phyloP scores from a whole-genome alignment of 1,284 basidiomycete species.

The Ustilago tritici region DNA sequence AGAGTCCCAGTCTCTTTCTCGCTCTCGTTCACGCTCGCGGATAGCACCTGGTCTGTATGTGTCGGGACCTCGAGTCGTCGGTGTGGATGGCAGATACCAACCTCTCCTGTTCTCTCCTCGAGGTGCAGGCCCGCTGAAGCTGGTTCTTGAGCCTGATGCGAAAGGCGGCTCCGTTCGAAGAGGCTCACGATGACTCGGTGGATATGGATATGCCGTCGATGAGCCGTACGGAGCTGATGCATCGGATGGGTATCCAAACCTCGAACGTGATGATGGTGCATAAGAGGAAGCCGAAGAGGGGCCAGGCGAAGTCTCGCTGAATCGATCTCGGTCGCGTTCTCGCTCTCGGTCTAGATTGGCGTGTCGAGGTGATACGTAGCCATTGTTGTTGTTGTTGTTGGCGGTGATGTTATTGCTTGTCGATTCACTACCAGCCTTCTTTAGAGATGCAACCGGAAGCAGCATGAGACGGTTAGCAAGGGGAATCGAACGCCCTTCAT shows the following conservation, averaged over 20 bases:
- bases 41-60: conserved; percentile 42
- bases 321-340: conserved; percentile 41
- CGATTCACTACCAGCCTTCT: conserved; percentile 16
- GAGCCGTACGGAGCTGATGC: conserved; percentile 19
- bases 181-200: conserved; percentile 31
- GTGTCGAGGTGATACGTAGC: conserved; percentile 34
- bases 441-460: conserved; percentile 23
- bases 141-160: conserved; percentile 18
- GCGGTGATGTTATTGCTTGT: not conserved
- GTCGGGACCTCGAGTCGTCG: conserved; percentile 35
- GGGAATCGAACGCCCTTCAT: conserved; percentile 17
- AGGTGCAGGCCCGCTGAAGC: conserved; percentile 19
- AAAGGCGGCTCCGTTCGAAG: conserved; percentile 25
- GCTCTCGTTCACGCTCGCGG: conserved; percentile 40
- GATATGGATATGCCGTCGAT: conserved; percentile 36
- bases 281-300: conserved; percentile 31
- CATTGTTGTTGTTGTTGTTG: conserved; percentile 4
- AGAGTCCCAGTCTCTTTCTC: conserved; percentile 45
- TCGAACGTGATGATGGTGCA: conserved; percentile 25
- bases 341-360: conserved; percentile 31
- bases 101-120: conserved; percentile 33
- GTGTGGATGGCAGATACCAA: conserved; percentile 27
- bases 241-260: conserved; percentile 34
- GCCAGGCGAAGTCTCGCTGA: conserved; percentile 38
- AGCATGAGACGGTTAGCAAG: conserved; percentile 43